Percentiles rank a stretch among this genome's conserved stretches.
Evolutionary conservation across 169 alveolate species (phyloP).

Genomic region (Amoebophrya sp.): DNA sequence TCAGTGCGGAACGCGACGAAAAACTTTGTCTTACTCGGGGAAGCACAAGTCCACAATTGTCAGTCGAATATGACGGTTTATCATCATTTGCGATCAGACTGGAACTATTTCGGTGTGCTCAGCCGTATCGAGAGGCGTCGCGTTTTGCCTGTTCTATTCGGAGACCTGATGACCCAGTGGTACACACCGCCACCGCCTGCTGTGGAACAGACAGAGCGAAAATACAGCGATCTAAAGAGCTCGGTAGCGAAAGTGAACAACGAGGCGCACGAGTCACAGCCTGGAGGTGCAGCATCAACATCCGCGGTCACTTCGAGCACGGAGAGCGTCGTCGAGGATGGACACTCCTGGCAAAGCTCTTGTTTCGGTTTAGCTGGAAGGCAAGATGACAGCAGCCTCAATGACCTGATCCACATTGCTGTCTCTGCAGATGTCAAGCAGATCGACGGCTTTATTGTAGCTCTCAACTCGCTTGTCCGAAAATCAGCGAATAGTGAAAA

Average conservation of each 20-base stretch:
- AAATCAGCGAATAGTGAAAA: neutral
- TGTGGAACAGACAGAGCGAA: neutral
- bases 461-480: neutral
- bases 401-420: neutral
- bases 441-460: neutral
- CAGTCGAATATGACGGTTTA: neutral
- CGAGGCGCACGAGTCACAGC: neutral
- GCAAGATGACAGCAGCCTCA: neutral
- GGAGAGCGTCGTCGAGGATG: neutral
- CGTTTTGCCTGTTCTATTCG: neutral
- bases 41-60: neutral
- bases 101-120: neutral
- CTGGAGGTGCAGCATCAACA: neutral
- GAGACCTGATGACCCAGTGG: neutral
- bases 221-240: neutral
- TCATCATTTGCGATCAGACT: neutral
- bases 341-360: neutral
- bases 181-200: neutral
- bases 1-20: neutral
- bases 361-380: too few species aligned
- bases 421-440: neutral
- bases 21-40: constrained; percentile 2
- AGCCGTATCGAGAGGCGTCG: neutral
- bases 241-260: too few species aligned
- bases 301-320: neutral